phyloP scores from a whole-genome alignment of 2,329 filamentous ascomycete genomes.

The Thielaviopsis populi region DNA sequence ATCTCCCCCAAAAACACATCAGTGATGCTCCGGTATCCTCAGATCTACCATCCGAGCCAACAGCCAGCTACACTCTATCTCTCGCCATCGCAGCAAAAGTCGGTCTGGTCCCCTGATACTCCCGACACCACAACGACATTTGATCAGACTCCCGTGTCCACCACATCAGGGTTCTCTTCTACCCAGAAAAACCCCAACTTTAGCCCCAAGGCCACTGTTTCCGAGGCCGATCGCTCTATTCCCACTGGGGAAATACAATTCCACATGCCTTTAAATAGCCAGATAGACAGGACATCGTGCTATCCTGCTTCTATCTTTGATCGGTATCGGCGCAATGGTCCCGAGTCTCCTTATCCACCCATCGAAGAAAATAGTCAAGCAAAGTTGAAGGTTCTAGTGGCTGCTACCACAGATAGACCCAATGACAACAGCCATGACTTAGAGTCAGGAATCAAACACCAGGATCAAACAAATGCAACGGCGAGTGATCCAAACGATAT shows the following conservation, averaged over 20 bases:
- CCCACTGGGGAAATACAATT: neutral
- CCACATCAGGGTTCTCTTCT: neutral
- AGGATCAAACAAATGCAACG: neutral
- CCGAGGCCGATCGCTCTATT: neutral
- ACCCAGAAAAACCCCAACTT: neutral
- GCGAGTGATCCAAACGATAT: neutral
- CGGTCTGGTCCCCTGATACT: slow-evolving; percentile 44
- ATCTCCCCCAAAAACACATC: slow-evolving; percentile 15
- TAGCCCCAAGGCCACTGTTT: neutral
- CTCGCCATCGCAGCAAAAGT: slow-evolving; percentile 8
- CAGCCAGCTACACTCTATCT: slow-evolving; percentile 4
- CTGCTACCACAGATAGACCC: neutral
- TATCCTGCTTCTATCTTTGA: slow-evolving; percentile 16
- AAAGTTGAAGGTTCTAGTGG: neutral
- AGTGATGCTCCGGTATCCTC: slow-evolving; percentile 16
- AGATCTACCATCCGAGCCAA: neutral
- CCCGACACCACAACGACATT: slow-evolving; percentile 34
- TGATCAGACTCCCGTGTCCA: slow-evolving; percentile 15
- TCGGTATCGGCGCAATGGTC: slow-evolving; percentile 3
- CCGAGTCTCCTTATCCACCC: slow-evolving; percentile 6
- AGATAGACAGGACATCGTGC: slow-evolving; percentile 3
- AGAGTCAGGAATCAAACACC: neutral
- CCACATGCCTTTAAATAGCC: neutral
- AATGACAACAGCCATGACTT: neutral
- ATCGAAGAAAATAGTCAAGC: neutral